Evolutionary conservation across 164 flowering plant species (phyloP).

Genomic region (Kalanchoe fedtschenkoi): DNA sequence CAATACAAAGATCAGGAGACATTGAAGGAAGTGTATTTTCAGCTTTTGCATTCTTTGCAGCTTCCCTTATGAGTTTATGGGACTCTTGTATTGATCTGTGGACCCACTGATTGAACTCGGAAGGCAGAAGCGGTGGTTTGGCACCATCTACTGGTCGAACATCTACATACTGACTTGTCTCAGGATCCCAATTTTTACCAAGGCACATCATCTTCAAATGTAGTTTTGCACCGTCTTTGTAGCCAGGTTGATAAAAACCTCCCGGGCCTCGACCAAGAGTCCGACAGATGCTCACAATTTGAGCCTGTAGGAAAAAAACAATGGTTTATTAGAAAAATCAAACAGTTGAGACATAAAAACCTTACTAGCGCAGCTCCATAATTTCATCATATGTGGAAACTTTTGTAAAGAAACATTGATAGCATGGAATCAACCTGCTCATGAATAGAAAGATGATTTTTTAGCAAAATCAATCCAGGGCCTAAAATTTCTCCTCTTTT

Average conservation of each 20-base stretch:
- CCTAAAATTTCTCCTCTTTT: conserved; percentile 16
- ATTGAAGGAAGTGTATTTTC: conserved; percentile 40
- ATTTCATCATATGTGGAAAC: neutral
- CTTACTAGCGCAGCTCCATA: neutral
- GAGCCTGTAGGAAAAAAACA: conserved; percentile 23
- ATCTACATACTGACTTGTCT: conserved; percentile 32
- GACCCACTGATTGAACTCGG: conserved; percentile 35
- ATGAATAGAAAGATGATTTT: conserved; percentile 23
- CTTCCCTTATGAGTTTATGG: conserved; percentile 23
- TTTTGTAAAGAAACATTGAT: neutral
- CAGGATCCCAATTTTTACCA: conserved; percentile 80
- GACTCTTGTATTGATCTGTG: conserved; percentile 33
- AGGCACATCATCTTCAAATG: conserved; percentile 82
- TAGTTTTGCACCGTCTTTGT: conserved; percentile 40
- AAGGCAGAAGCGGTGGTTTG: conserved; percentile 53
- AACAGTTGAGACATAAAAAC: neutral
- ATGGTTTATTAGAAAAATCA: neutral
- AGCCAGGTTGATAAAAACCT: conserved; percentile 86
- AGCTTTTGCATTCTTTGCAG: conserved; percentile 6
- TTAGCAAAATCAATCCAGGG: conserved; percentile 67
- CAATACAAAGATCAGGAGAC: conserved; percentile 65
- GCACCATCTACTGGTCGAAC: conserved; percentile 38
- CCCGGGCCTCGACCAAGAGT: conserved; percentile 55
- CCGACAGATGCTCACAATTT: conserved; percentile 43
- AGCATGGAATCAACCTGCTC: conserved; percentile 38